Percentiles rank a stretch among this genome's conserved stretches.
Evolutionary conservation across 2,329 filamentous ascomycete genomes (phyloP).

Genomic region (Colletotrichum somersetense): DNA sequence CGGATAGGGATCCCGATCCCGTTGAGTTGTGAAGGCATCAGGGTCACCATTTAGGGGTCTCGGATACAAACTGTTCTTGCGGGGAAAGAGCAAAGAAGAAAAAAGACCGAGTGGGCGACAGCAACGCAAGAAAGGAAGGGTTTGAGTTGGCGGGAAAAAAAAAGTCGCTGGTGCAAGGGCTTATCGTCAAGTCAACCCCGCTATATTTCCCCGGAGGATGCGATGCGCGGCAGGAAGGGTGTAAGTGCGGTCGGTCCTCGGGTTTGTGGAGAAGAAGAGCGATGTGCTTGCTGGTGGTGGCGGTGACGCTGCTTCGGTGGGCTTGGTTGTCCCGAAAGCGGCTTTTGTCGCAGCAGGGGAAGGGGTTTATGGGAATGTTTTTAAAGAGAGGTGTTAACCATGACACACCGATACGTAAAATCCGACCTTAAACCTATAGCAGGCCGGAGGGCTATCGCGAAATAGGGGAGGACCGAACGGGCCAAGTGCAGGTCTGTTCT

Average conservation of each 20-base stretch:
- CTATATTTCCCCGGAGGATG: conserved; percentile 40
- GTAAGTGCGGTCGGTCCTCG: conserved; percentile 40
- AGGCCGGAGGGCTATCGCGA: conserved; percentile 35
- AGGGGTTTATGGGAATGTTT: conserved; percentile 32
- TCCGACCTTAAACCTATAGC: conserved; percentile 30
- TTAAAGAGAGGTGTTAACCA: conserved; percentile 30
- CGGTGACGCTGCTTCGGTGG: background rate
- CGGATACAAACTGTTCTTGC: conserved; percentile 28
- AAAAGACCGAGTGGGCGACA: conserved; percentile 10
- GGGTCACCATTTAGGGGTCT: conserved; percentile 41
- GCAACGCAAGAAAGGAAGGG: conserved; percentile 19
- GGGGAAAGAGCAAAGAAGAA: conserved; percentile 19
- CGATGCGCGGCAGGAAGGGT: conserved; percentile 34
- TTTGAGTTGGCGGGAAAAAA: conserved; percentile 19
- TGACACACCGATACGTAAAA: conserved; percentile 40
- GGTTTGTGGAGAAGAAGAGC: conserved; percentile 35
- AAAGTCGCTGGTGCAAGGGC: conserved; percentile 30
- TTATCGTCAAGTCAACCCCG: conserved; percentile 42
- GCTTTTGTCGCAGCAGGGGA: conserved; percentile 15
- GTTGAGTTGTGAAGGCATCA: conserved; percentile 52
- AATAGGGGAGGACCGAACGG: conserved; percentile 39
- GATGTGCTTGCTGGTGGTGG: conserved; percentile 5
- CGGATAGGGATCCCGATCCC: conserved; percentile 51
- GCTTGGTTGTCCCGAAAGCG: conserved; percentile 31
- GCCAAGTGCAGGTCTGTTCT: conserved; percentile 29